Base-by-base conservation (phyloP, 352 stramenopile genomes). In the Globisporangium viniferum region DNA sequence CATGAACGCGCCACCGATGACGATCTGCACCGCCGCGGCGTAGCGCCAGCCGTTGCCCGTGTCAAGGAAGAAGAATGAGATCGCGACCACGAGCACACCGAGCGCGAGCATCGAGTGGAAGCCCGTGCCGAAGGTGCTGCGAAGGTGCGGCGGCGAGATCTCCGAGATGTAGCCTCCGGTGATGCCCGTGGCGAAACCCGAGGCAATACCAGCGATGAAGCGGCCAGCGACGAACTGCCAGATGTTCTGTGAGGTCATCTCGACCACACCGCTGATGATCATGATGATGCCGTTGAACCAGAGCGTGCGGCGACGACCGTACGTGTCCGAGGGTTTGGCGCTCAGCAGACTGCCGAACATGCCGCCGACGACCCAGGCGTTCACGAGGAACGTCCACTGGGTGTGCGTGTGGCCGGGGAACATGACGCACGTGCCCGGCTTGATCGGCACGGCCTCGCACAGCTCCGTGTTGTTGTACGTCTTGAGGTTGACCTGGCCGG, bases 401-500 rank as follows among this genome's bases (percentile, higher is more conserved):
- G 67, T 62, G 24, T 71, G 70, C 29, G 72, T 75, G 70, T 85
- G 78, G 48, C 74, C 73, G 7, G 72, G 73, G 65, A 74, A 78
- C 62, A 79, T 77, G 29, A 72, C 54, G 64, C 80, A 88, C 15
- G 70, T 84, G 36, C 68, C 70, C 3, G 65, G 29, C 2, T 24
- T 58, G 22, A 86, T 71, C 1, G 76, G 78, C 3, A 68, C 59
- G 0, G 70, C 74, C 48, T 76, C 73, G 66, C 84, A 92, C 36
- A 75, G 73, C 15, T 78, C 69, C 27, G 76, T 73, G 70, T 86
- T 68, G 63, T 86, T 76, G 70, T 86, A 90, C 10, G 72, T 66
- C n/a, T 74, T 84, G 33, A 87, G 72, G 73, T 92, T 92, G 71
- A 89, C 67, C 54, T 90, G 84, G 5, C 78, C 82, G 35, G 81